A percentile compares a stretch with the other conserved stretches of the same genome.
phyloP scores from a whole-genome alignment of 164 flowering plant species.

The Houttuynia cordata region DNA sequence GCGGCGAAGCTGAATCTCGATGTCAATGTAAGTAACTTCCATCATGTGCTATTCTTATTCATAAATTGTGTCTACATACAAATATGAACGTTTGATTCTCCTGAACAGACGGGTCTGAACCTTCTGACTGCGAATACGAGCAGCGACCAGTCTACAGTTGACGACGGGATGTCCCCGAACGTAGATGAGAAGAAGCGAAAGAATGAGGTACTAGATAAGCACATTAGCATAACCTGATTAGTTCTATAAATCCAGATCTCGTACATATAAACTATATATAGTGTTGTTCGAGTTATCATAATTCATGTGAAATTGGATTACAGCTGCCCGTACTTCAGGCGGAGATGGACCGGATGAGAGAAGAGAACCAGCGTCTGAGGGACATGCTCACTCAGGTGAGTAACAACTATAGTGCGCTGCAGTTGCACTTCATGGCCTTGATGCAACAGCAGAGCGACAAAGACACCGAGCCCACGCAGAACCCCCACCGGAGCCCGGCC shows the following conservation, averaged over 20 bases:
- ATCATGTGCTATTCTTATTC: background rate
- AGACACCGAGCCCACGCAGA: constrained; percentile 11
- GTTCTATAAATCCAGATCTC: too few relatives aligned
- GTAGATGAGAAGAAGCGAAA: constrained; percentile 41
- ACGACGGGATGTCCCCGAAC: constrained; percentile 46
- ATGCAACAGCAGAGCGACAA: constrained; percentile 38
- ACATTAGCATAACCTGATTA: too few relatives aligned
- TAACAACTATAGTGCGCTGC: constrained; percentile 44
- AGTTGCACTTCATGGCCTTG: constrained; percentile 42
- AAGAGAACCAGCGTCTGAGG: constrained; percentile 57
- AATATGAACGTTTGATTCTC: background rate
- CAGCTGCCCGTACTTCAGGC: constrained; percentile 51
- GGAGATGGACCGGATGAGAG: constrained; percentile 49
- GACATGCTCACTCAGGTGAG: constrained; percentile 57
- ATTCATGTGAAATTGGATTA: background rate
- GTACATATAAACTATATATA: too few relatives aligned
- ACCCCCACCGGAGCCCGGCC: constrained; percentile 16
- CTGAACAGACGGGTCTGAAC: constrained; percentile 58
- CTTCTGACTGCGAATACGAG: constrained; percentile 63
- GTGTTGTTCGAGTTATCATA: too few relatives aligned
- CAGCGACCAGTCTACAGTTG: constrained; percentile 67
- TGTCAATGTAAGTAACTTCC: constrained; percentile 42
- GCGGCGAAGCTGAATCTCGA: constrained; percentile 16
- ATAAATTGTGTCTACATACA: too few relatives aligned
- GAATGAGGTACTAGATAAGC: constrained; percentile 40